These are phyloP conservation scores for Boletus rubroflammeus DNA, from an alignment of 768 basidiomycete genomes.

Conservation along the genomic window DNA sequence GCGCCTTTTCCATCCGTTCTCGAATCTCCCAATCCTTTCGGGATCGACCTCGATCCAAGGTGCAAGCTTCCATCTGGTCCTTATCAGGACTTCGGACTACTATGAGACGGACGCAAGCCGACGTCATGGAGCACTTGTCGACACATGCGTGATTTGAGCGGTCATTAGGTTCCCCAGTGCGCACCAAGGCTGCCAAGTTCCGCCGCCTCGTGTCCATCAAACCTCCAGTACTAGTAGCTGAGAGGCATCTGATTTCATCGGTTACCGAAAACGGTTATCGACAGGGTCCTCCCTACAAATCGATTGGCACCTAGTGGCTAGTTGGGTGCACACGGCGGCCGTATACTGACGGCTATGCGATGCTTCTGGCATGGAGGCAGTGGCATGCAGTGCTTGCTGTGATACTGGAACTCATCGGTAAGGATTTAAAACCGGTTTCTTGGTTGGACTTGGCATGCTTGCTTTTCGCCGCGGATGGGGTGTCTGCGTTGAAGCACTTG, in stretches of 20 bases:
- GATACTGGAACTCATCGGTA: background rate
- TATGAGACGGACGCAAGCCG: background rate
- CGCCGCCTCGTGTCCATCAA: background rate
- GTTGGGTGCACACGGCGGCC: background rate
- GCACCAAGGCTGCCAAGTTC: background rate
- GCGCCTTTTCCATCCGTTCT: background rate
- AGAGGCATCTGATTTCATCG: background rate
- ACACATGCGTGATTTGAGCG: background rate
- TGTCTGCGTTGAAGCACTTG: background rate
- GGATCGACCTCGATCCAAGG: background rate
- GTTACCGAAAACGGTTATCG: background rate
- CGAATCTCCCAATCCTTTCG: background rate
- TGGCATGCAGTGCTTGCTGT: slow-evolving; percentile 20
- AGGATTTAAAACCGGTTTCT: background rate
- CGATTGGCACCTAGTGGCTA: background rate
- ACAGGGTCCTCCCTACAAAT: background rate
- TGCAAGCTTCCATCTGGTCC: background rate
- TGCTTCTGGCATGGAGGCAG: slow-evolving; percentile 1
- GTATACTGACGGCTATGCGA: background rate
- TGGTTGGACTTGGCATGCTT: background rate
- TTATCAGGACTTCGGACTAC: background rate
- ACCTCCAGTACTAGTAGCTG: too few species aligned
- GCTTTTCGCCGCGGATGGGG: background rate
- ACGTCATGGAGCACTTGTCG: background rate
- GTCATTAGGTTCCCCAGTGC: background rate